Evolutionary conservation across 108 stramenopile genomes (phyloP).

Genomic region (Nannochloropsis oceanica): DNA sequence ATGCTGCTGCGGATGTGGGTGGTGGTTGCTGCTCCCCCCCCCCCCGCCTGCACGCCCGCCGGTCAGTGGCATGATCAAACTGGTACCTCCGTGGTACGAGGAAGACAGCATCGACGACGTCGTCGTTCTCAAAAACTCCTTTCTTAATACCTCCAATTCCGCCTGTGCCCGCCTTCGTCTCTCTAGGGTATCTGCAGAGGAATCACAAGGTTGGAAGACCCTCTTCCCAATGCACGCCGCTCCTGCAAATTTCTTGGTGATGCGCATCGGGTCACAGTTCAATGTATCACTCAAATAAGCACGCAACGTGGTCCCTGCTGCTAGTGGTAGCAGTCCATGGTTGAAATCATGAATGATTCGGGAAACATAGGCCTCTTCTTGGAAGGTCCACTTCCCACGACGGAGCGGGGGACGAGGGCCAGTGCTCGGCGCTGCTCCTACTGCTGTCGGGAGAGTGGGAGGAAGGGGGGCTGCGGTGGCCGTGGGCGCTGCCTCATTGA

Average conservation of each 20-base stretch:
- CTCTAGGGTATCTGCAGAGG: background rate
- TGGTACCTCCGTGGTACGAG: background rate
- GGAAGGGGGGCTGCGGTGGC: background rate
- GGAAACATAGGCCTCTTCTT: background rate
- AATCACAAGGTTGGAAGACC: background rate
- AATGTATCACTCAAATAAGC: slow-evolving; percentile 69
- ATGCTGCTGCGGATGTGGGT: background rate
- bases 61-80: background rate
- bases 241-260: slow-evolving; percentile 81
- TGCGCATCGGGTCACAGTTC: slow-evolving; percentile 80
- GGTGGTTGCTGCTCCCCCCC: background rate
- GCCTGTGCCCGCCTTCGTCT: background rate
- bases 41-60: background rate
- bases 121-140: background rate
- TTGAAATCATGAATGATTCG: background rate
- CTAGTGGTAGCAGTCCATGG: background rate
- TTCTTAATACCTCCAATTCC: background rate
- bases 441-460: too few species aligned
- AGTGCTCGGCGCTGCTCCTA: background rate
- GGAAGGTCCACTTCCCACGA: background rate
- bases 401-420: background rate
- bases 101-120: background rate
- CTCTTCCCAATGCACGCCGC: background rate
- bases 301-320: slow-evolving; percentile 45
- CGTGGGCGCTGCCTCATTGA: background rate